Evolutionary conservation across 2,329 filamentous ascomycete species (phyloP).

Genomic region (Remersonia thermophila): DNA sequence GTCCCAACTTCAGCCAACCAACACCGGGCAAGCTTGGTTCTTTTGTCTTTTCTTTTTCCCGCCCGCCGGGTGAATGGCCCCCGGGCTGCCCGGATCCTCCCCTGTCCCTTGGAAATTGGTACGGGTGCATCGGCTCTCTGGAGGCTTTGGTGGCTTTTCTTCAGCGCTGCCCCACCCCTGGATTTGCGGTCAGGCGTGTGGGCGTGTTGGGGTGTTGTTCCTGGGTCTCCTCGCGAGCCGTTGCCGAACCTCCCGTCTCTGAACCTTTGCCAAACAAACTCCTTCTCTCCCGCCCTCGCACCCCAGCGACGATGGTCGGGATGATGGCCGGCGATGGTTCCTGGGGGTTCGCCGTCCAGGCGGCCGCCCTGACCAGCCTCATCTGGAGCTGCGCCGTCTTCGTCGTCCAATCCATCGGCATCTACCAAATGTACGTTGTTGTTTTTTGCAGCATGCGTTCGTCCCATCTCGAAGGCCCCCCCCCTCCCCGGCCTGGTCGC

Average conservation of each 20-base stretch:
- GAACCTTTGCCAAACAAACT: neutral
- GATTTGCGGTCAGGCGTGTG: constrained; percentile 5
- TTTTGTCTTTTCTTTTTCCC: no score
- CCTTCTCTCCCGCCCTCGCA: neutral
- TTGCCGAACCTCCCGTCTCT: constrained; percentile 6
- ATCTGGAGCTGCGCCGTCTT: constrained; percentile 42
- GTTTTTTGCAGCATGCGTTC: neutral
- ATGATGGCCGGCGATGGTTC: constrained; percentile 12
- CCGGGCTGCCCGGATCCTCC: no score
- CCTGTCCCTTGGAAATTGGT: no score
- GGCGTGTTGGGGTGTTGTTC: neutral
- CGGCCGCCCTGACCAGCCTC: constrained; percentile 35
- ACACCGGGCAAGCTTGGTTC: no score
- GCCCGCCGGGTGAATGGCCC: no score
- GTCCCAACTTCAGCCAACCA: no score
- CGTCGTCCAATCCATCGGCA: constrained; percentile 43
- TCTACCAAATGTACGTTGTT: constrained; percentile 39
- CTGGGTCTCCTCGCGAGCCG: constrained; percentile 1
- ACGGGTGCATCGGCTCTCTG: no score
- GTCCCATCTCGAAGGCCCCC: neutral
- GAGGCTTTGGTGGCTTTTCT: no score
- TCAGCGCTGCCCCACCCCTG: constrained; percentile 8
- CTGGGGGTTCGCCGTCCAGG: constrained; percentile 21
- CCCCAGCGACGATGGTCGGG: no score
- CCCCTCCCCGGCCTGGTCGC: no score